Conservation (phyloP, 805 yeast species). For the Alloascoidea africana region DNA sequence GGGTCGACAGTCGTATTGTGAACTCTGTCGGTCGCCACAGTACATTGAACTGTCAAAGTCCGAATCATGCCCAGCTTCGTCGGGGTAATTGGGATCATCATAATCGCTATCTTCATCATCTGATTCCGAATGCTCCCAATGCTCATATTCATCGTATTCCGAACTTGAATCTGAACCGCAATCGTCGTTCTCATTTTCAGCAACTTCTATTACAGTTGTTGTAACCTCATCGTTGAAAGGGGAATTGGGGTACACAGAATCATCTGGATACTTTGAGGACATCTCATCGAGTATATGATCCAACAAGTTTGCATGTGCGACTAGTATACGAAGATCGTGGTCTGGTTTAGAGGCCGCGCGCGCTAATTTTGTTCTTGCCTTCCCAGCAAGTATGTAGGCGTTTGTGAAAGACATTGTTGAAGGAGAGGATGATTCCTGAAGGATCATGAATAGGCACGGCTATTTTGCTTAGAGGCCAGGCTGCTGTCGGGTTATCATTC, state of each 20-base stretch:
- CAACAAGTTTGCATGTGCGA: conserved; percentile 57
- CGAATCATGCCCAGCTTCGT: neutral
- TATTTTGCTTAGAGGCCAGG: too few species aligned
- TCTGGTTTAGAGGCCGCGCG: conserved; percentile 44
- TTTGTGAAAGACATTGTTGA: conserved; percentile 22
- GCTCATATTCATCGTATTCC: neutral
- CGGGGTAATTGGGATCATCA: neutral
- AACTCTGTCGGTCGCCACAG: neutral
- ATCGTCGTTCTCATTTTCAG: neutral
- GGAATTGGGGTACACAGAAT: neutral
- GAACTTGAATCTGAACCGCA: neutral
- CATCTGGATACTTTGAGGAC: conserved; percentile 9
- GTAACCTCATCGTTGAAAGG: neutral
- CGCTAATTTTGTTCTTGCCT: conserved; percentile 48
- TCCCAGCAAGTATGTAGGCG: conserved; percentile 45
- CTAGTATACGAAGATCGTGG: conserved; percentile 39
- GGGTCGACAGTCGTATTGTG: too few species aligned
- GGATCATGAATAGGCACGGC: too few species aligned
- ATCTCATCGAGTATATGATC: conserved; percentile 42
- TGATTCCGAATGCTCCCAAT: neutral
- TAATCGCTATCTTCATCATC: conserved; percentile 1
- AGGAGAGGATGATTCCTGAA: too few species aligned
- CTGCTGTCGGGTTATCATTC: too few species aligned
- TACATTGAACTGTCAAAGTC: neutral
- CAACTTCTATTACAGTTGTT: neutral